Conservation (phyloP, 106 monocot genomes). For the Allium fistulosum region DNA sequence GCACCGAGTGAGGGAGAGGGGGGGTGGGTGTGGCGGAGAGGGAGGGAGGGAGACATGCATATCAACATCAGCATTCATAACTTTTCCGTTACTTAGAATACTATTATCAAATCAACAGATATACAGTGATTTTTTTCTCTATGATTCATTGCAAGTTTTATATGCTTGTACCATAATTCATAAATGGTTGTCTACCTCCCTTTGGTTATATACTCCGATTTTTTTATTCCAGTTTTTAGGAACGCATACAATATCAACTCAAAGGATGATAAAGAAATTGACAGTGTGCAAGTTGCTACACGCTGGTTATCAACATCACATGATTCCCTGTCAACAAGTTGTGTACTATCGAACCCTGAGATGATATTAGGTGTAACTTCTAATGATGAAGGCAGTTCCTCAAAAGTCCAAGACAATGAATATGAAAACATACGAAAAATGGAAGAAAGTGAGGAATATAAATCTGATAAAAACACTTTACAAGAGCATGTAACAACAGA, state of each 20-base stretch:
- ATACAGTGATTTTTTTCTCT: no score
- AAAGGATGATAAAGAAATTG: neutral
- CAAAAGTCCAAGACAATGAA: constrained; percentile 5
- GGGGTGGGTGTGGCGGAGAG: no score
- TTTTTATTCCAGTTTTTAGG: constrained; percentile 6
- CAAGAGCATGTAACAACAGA: neutral
- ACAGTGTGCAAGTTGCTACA: neutral
- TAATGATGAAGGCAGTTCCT: neutral
- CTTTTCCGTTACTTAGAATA: no score
- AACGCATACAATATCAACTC: constrained; percentile 2
- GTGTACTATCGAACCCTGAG: neutral
- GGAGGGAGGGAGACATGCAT: no score
- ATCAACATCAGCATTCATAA: no score
- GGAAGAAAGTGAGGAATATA: neutral
- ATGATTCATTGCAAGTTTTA: no score
- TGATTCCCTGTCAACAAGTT: neutral
- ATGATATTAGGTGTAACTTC: neutral
- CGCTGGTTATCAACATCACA: no score
- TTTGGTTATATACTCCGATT: no score
- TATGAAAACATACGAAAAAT: neutral
- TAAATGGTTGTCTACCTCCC: no score
- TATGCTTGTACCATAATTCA: no score
- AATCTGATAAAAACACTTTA: neutral
- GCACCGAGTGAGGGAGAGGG: no score
- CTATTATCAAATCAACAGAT: no score